Evolutionary conservation across 805 yeast species (phyloP), one percentile per base, ranked within the genome.

Genomic region (Aciculoconidium aculeatum): DNA sequence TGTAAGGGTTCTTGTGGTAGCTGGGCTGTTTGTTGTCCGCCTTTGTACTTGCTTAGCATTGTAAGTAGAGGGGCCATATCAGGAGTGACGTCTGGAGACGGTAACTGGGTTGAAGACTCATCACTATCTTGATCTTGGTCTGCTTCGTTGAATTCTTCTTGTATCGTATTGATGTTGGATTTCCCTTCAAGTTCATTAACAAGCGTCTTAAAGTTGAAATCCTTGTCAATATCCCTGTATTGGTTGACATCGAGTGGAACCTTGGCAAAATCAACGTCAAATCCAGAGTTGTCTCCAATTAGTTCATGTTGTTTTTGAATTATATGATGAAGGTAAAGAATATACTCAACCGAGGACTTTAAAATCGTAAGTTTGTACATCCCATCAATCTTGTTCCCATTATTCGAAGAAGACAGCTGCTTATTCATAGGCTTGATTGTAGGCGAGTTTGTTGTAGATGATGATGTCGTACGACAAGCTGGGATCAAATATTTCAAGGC

Each of bases 301-400:
- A 72, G 57, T n/a, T 62, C 46, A 35, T 67, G 67, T 48, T 76
- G 72, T 34, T 70, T 53, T 34, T 67, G 62, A 12, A 78, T 65
- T 7, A 76, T 67, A 32, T 68, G 63, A 49, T 82, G 87, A 27
- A 83, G 62, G 45, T 81, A 80, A 37, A 75, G 65, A 38, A 84
- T 77, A 47, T 84, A 83, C 46, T 81, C 88, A 14, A 84, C 94
- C 0, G 90, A 75, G n/a, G 84, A 77, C 51, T 83, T 87, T 23
- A 84, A 58, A 16, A 84, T 80, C 3, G 87, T 83, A 37, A 84
- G 67, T 55, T 84, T 84, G 57, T 83, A 85, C 77, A 84, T 79
- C 11, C 81, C 80, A 36, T 74, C 79, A 31, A 64, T 62, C 32
- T 63, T 64, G 38, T 46, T 53, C 5, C 61, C 61, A 31, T 54